A percentile compares a stretch with the other conserved stretches of the same genome.
These are phyloP conservation scores for Tephrocybe sp. DNA, from an alignment of 768 basidiomycete genomes.

Conservation along the genomic window DNA sequence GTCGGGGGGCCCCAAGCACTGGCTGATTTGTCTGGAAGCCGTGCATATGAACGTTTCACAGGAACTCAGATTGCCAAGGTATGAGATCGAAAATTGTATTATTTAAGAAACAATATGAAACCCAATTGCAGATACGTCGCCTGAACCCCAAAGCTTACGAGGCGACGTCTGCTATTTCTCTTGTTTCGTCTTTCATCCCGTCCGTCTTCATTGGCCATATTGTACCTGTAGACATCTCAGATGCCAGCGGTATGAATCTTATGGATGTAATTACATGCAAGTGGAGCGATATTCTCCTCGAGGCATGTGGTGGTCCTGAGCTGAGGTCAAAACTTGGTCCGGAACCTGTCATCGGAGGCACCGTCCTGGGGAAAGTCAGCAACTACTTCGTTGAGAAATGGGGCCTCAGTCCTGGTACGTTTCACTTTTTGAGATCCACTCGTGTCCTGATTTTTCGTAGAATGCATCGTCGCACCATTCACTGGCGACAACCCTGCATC, in stretches of 20 bases:
- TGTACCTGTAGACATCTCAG: constrained; percentile 82
- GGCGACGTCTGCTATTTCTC: constrained; percentile 65
- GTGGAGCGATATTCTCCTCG: constrained; percentile 71
- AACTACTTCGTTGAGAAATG: constrained; percentile 74
- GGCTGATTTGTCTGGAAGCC: constrained; percentile 76
- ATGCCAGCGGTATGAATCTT: constrained; percentile 90
- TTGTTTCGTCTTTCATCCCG: constrained; percentile 82
- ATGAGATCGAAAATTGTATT: constrained; percentile 13
- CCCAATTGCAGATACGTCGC: constrained; percentile 58
- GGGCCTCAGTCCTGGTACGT: constrained; percentile 67
- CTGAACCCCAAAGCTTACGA: constrained; percentile 53
- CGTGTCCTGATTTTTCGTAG: constrained; percentile 30
- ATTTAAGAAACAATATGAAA: not conserved
- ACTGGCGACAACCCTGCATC: constrained; percentile 92
- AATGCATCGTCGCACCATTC: constrained; percentile 80
- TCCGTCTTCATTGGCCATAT: constrained; percentile 79
- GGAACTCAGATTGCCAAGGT: constrained; percentile 83
- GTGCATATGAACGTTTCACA: constrained; percentile 88
- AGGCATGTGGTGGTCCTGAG: constrained; percentile 66
- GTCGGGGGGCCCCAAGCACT: constrained; percentile 72
- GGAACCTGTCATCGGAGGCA: constrained; percentile 76
- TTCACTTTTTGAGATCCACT: not conserved
- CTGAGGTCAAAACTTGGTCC: constrained; percentile 70
- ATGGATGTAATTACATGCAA: constrained; percentile 74
- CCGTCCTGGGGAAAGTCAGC: constrained; percentile 61